Evolutionary conservation across 2,329 filamentous ascomycete genomes (phyloP), one percentile per base, ranked within the genome.

Genomic region (Zymoseptoria brevis): DNA sequence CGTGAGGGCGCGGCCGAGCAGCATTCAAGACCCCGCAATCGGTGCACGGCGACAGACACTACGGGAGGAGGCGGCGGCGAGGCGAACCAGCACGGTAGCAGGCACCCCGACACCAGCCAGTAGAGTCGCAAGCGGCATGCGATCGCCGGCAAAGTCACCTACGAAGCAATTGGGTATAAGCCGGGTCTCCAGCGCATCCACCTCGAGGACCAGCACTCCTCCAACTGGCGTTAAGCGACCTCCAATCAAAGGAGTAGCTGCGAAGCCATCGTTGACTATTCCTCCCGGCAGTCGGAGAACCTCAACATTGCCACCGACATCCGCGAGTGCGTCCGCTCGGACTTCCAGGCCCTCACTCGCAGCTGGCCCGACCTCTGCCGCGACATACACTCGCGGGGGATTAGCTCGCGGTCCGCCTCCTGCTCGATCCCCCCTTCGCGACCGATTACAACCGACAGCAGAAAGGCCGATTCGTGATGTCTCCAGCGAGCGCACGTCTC

Each of bases 81-180:
- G 66, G 55, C 66, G 71, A 57, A 63, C 65, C 29, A 73, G 71
- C 59, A 62, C 61, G 61, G 88, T 88, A 75, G 82, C 85, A 55
- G 83, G 85, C 0, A 92, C 87, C 70, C 88, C 88, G 21, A 90
- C 86, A 59, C 87, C 88, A 11, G 84, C 80, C 5, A 79, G 85
- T 60, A 85, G 82, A 71, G 69, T 69, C 22, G 69, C 61, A 13
- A 87, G 83, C 69, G 79, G 84, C 60, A 49, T 66, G 48, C 69
- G 91, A 85, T 90, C 87, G 60, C 88, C 89, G 1, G 86, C 83
- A 0, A 92, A 89, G 68, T 92, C 88, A 1, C 89, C 89, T 1
- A 89, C 87, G 2, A 94, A 94, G 70, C 87, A 89, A 67, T 73
- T 88, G 52, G 79, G 74, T 45, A 75, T 60, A 16, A 68, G 66